These are phyloP conservation scores for Scheffersomyces stipitis DNA, from an alignment of 805 yeast species.

Conservation along the genomic window DNA sequence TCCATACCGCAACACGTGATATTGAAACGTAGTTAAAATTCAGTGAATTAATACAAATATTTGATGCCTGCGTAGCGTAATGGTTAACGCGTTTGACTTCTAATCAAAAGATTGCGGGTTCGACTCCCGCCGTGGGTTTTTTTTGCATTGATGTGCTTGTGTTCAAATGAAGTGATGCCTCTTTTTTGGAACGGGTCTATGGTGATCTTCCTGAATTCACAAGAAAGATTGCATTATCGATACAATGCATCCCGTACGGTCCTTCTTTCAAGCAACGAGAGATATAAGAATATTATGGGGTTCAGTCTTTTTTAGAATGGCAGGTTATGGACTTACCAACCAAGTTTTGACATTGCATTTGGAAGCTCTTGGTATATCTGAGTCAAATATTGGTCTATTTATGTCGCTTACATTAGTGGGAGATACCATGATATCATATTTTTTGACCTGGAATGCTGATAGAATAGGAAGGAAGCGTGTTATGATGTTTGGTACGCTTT, in stretches of 20 bases:
- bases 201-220: too few relatives aligned
- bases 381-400: slow-evolving; percentile 66
- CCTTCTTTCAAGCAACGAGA: slow-evolving; percentile 37
- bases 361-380: slow-evolving; percentile 52
- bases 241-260: slow-evolving; percentile 36
- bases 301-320: slow-evolving; percentile 68
- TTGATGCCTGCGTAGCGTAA: slow-evolving; percentile 57
- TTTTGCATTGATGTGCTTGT: neutral
- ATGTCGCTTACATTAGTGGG: slow-evolving; percentile 82
- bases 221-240: too few relatives aligned
- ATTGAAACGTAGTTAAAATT: neutral
- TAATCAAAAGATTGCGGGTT: slow-evolving; percentile 66
- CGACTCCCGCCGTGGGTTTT: slow-evolving; percentile 53
- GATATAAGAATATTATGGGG: slow-evolving; percentile 68
- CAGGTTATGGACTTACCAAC: slow-evolving; percentile 77
- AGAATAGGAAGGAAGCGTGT: slow-evolving; percentile 64
- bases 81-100: slow-evolving; percentile 70
- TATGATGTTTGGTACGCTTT: slow-evolving; percentile 58
- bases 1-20: neutral
- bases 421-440: slow-evolving; percentile 69
- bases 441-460: slow-evolving; percentile 78
- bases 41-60: neutral
- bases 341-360: slow-evolving; percentile 73
- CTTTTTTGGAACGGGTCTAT: too few relatives aligned
- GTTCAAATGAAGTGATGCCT: too few relatives aligned